Evolutionary conservation across 768 basidiomycete species (phyloP), one percentile per base, ranked within the genome.

Genomic region (Clavulina sp.): DNA sequence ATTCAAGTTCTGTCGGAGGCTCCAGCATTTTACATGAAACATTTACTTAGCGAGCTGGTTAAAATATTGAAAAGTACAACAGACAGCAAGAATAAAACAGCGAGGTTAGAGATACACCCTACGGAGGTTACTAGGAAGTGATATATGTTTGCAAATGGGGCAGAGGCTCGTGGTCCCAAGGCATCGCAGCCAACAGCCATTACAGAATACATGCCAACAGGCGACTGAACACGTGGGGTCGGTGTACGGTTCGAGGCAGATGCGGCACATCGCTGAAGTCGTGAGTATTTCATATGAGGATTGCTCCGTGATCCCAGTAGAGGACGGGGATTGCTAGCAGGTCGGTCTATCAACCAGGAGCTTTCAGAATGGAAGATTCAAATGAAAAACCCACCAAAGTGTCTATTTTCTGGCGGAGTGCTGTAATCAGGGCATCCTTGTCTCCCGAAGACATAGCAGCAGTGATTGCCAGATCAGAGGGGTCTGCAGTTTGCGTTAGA

Each of bases 71-170:
- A n/a, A n/a, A n/a, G n/a, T n/a, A n/a, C n/a, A n/a, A n/a, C n/a
- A n/a, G n/a, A n/a, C n/a, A n/a, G n/a, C n/a, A n/a, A n/a, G n/a
- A n/a, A n/a, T n/a, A n/a, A n/a, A n/a, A n/a, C n/a, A n/a, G n/a
- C n/a, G n/a, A n/a, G 19, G n/a, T 60, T 60, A 84, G 57, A 88
- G 65, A 66, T 85, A 88, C 50, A 88, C 70, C 56, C 81, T 70
- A 49, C 84, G 73, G 59, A 88, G 63, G 57, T 86, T 84, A n/a
- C 70, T 68, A 5, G 82, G 82, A 2, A 71, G 70, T 26, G 84
- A 87, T 51, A 88, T 88, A 48, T 85, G 75, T 64, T 87, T 85
- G 69, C 84, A 88, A 57, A 87, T 86, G 0, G 84, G 84, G 61
- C 84, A 88, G 16, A 87, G 70, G 60, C 79, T 84, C 4, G 83